A percentile compares a stretch with the other conserved stretches of the same genome.
These are phyloP conservation scores for Coix lacrymajobi DNA, from an alignment of 176 grass and related monocot genomes.

Conservation along the genomic window DNA sequence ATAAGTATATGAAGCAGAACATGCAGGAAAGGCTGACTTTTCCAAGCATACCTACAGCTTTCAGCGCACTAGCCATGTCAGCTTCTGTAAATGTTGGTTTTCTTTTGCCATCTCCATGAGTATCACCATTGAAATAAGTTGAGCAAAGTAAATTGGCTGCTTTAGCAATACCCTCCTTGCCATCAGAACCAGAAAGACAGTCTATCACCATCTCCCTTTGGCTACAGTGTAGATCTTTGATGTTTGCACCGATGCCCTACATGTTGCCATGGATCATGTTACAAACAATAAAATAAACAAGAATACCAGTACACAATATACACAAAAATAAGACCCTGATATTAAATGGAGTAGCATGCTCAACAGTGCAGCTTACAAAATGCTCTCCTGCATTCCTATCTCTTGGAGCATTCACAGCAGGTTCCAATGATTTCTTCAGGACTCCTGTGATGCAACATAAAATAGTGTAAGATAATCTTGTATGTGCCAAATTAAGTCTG, in stretches of 20 bases:
- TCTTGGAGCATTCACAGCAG: constrained; percentile 28
- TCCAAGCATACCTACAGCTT: constrained; percentile 49
- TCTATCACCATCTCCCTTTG: constrained; percentile 44
- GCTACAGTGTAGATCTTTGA: constrained; percentile 19
- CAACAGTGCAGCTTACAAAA: constrained; percentile 32
- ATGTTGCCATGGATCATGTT: constrained; percentile 9
- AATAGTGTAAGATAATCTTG: not conserved
- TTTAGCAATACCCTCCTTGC: constrained; percentile 79
- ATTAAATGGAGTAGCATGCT: constrained; percentile 24
- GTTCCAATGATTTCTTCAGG: constrained; percentile 52
- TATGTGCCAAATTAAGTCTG: not conserved
- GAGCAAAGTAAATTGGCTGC: constrained; percentile 66
- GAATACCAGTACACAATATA: not conserved
- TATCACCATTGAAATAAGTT: constrained; percentile 18
- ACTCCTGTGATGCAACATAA: constrained; percentile 37
- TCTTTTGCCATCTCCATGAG: not conserved
- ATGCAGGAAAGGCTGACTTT: not conserved
- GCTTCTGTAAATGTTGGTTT: constrained; percentile 38
- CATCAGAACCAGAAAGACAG: constrained; percentile 60
- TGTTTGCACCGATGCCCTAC: constrained; percentile 43
- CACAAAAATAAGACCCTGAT: not conserved
- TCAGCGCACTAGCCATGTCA: constrained; percentile 52
- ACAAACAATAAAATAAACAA: constrained; percentile 11
- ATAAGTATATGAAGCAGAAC: not conserved
- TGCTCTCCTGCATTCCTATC: constrained; percentile 15